A percentile compares a stretch with the other conserved stretches of the same genome.
phyloP scores from a whole-genome alignment of 2,329 filamentous ascomycete genomes.

The Talaromyces amestolkiae region DNA sequence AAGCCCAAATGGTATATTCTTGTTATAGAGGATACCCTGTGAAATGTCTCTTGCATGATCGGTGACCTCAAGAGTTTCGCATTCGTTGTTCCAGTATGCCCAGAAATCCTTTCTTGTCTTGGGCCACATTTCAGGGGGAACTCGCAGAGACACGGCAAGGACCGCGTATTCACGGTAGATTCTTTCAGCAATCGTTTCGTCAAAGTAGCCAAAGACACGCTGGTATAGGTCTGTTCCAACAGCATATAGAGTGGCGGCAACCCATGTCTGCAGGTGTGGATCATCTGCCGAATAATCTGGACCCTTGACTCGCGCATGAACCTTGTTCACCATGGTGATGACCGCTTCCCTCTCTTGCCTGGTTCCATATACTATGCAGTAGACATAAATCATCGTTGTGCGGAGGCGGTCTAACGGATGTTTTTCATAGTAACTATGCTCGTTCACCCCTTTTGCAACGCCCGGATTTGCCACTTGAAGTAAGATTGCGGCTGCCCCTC shows the following conservation, averaged over 20 bases:
- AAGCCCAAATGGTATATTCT: slow-evolving; percentile 29
- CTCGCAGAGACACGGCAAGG: slow-evolving; percentile 25
- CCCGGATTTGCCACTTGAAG: slow-evolving; percentile 44
- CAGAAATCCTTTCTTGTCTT: slow-evolving; percentile 22
- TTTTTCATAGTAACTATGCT: slow-evolving; percentile 41
- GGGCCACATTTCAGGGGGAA: slow-evolving; percentile 40
- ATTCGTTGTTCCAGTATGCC: slow-evolving; percentile 38
- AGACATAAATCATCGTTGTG: slow-evolving; percentile 12
- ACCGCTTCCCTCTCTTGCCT: slow-evolving; percentile 34
- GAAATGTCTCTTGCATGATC: background rate
- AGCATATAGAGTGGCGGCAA: slow-evolving; percentile 42
- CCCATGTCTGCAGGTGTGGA: slow-evolving; percentile 41
- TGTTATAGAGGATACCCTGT: slow-evolving; percentile 21
- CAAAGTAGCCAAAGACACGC: slow-evolving; percentile 18
- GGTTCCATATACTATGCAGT: slow-evolving; percentile 25
- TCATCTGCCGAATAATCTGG: slow-evolving; percentile 38
- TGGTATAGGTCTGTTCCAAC: slow-evolving; percentile 37
- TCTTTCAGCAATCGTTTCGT: background rate
- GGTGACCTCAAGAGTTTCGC: slow-evolving; percentile 24
- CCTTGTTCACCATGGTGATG: slow-evolving; percentile 37
- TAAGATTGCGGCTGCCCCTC: slow-evolving; percentile 39
- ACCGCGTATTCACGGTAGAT: background rate
- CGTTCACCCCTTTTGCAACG: slow-evolving; percentile 37
- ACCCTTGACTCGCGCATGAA: slow-evolving; percentile 35
- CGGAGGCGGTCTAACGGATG: slow-evolving; percentile 38